These are phyloP conservation scores for Hypoxylon trugodes DNA, from an alignment of 495 filamentous ascomycete genomes.

Conservation along the genomic window DNA sequence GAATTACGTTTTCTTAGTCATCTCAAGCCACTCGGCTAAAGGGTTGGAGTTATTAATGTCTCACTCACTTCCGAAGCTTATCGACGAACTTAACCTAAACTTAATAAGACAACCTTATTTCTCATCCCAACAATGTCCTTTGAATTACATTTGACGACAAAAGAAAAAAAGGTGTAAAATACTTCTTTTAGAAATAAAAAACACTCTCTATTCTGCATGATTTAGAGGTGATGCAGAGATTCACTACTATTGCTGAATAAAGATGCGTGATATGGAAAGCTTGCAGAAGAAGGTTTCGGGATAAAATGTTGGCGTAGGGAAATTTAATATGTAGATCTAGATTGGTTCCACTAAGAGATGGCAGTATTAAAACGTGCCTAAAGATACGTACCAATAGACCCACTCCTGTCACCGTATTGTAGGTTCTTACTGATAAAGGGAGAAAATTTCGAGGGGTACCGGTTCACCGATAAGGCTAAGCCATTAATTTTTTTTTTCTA, in stretches of 20 bases:
- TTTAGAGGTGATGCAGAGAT: neutral
- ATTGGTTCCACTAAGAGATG: slow-evolving; percentile 26
- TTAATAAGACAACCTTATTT: too few relatives aligned
- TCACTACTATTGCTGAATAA: neutral
- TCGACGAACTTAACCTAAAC: too few relatives aligned
- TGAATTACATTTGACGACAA: too few relatives aligned
- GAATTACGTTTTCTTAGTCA: too few relatives aligned
- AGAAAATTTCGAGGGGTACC: slow-evolving; percentile 33
- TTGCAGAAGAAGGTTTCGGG: neutral
- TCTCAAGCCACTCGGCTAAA: too few relatives aligned
- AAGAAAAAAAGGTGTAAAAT: too few relatives aligned
- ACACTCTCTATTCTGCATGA: neutral
- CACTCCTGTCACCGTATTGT: neutral
- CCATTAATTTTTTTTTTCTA: too few relatives aligned
- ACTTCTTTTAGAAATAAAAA: too few relatives aligned
- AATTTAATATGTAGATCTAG: slow-evolving; percentile 15
- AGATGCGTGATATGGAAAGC: neutral
- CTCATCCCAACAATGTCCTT: too few relatives aligned
- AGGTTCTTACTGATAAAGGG: slow-evolving; percentile 27
- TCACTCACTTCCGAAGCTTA: too few relatives aligned
- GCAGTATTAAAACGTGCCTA: slow-evolving; percentile 17
- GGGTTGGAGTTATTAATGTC: too few relatives aligned
- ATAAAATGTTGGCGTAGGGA: slow-evolving; percentile 2
- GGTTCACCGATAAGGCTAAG: slow-evolving; percentile 32
- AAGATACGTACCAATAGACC: slow-evolving; percentile 19